A percentile compares a stretch with the other conserved stretches of the same genome.
phyloP scores from a whole-genome alignment of 2,329 filamentous ascomycete species.

The Neofusicoccum laricinum region DNA sequence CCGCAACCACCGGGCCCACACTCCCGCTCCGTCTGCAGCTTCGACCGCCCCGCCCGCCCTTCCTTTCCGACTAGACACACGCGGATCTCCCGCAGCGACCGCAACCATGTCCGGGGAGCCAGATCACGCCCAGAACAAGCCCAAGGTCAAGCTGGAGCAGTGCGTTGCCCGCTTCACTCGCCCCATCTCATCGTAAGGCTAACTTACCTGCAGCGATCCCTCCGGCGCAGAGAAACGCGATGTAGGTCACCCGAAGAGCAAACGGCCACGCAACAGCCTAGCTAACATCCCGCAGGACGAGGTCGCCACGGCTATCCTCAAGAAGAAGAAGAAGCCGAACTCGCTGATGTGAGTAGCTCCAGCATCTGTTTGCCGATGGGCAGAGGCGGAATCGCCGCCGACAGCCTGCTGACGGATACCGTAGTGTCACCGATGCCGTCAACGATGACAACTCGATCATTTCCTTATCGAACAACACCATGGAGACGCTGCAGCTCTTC shows the following conservation, averaged over 20 bases:
- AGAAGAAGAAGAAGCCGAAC: conserved; percentile 99
- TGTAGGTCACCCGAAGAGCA: conserved; percentile 51
- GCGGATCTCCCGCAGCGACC: conserved; percentile 6
- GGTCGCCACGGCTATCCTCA: conserved; percentile 91
- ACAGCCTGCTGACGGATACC: conserved; percentile 29
- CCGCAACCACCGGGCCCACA: conserved; percentile 1
- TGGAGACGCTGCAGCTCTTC: conserved; percentile 98
- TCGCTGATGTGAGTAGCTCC: conserved; percentile 76
- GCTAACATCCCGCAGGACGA: conserved; percentile 65
- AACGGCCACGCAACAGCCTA: conserved; percentile 19
- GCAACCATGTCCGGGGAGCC: conserved; percentile 50
- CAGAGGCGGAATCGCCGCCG: no score
- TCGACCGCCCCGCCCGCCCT: not conserved
- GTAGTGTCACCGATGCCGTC: conserved; percentile 91
- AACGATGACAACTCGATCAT: conserved; percentile 99
- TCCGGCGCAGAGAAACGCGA: conserved; percentile 85
- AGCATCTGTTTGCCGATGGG: not conserved
- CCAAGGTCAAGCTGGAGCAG: conserved; percentile 49
- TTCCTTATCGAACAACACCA: conserved; percentile 95
- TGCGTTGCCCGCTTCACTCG: conserved; percentile 28
- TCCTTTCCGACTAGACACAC: not conserved
- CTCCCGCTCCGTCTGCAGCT: conserved; percentile 3
- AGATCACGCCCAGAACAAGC: conserved; percentile 41
- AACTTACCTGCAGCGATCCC: conserved; percentile 65
- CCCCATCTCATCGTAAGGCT: conserved; percentile 30